Conservation (phyloP, 2,329 filamentous ascomycete genomes). For the Paraphoma chrysanthemicola region DNA sequence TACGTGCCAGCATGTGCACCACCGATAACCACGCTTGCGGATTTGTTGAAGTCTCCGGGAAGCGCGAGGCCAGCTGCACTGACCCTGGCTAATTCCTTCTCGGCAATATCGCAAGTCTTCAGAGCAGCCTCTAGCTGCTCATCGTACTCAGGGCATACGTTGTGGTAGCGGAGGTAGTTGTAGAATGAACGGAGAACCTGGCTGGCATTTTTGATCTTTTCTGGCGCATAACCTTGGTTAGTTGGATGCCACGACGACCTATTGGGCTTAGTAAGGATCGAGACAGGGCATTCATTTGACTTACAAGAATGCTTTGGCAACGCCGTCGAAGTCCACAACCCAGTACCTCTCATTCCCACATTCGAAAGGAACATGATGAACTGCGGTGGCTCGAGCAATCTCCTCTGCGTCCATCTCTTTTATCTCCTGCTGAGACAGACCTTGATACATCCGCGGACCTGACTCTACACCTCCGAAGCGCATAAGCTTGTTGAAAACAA, state of each 20-base stretch:
- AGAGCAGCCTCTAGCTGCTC: constrained; percentile 72
- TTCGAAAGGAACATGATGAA: constrained; percentile 63
- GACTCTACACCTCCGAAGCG: constrained; percentile 80
- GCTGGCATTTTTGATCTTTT: constrained; percentile 65
- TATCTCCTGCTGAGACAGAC: constrained; percentile 67
- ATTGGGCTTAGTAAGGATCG: constrained; percentile 38
- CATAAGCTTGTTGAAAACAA: constrained; percentile 81
- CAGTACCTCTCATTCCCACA: constrained; percentile 64
- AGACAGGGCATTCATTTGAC: constrained; percentile 36
- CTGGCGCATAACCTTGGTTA: constrained; percentile 59
- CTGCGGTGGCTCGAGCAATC: constrained; percentile 69
- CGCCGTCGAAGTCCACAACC: constrained; percentile 79
- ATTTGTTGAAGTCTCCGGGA: constrained; percentile 82
- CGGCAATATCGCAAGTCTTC: constrained; percentile 69
- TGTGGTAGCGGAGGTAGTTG: constrained; percentile 83
- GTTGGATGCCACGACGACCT: constrained; percentile 63
- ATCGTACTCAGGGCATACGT: constrained; percentile 82
- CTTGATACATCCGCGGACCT: constrained; percentile 67
- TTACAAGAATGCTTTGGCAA: constrained; percentile 81
- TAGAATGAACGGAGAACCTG: constrained; percentile 84
- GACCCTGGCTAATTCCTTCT: constrained; percentile 70
- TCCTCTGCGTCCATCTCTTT: constrained; percentile 68
- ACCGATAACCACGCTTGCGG: constrained; percentile 72
- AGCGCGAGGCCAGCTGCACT: constrained; percentile 60
- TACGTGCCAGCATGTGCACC: constrained; percentile 57